These are phyloP conservation scores for Xylaria palmicola DNA, from an alignment of 495 filamentous ascomycete species.

Conservation along the genomic window DNA sequence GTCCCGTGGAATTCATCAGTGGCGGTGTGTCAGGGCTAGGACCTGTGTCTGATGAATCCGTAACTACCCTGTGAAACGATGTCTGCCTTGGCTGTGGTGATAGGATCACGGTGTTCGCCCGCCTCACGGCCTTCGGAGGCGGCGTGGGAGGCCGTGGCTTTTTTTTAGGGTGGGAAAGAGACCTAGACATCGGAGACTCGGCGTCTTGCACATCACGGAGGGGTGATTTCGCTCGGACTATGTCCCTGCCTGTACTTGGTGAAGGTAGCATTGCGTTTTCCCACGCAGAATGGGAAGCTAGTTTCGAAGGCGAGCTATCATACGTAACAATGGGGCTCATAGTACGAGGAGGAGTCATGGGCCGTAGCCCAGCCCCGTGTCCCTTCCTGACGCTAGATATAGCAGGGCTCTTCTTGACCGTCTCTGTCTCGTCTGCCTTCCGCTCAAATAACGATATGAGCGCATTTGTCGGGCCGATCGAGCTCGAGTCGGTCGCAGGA, in stretches of 20 bases:
- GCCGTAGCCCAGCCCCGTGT: slow-evolving; percentile 15
- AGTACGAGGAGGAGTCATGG: slow-evolving; percentile 23
- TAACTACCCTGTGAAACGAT: slow-evolving; percentile 19
- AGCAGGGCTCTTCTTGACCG: slow-evolving; percentile 36
- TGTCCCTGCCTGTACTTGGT: background rate
- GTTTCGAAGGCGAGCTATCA: slow-evolving; percentile 21
- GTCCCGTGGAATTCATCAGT: background rate
- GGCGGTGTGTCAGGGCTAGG: background rate
- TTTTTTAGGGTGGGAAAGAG: background rate
- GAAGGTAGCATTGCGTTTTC: slow-evolving; percentile 15
- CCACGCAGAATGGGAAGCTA: slow-evolving; percentile 18
- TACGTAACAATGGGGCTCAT: slow-evolving; percentile 23
- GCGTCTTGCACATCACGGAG: slow-evolving; percentile 8
- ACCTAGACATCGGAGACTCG: background rate
- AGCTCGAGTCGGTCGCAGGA: slow-evolving; percentile 49
- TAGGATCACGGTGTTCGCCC: slow-evolving; percentile 16
- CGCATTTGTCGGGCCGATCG: slow-evolving; percentile 56
- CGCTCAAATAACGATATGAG: slow-evolving; percentile 63
- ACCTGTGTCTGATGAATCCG: background rate
- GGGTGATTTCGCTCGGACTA: slow-evolving; percentile 1
- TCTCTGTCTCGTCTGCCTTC: slow-evolving; percentile 30
- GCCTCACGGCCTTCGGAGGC: slow-evolving; percentile 10
- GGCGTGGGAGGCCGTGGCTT: slow-evolving; percentile 17
- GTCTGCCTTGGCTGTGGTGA: slow-evolving; percentile 19
- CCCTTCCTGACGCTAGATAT: slow-evolving; percentile 22